Base-by-base conservation (phyloP, 352 stramenopile genomes). In the Globisporangium iwayamae region DNA sequence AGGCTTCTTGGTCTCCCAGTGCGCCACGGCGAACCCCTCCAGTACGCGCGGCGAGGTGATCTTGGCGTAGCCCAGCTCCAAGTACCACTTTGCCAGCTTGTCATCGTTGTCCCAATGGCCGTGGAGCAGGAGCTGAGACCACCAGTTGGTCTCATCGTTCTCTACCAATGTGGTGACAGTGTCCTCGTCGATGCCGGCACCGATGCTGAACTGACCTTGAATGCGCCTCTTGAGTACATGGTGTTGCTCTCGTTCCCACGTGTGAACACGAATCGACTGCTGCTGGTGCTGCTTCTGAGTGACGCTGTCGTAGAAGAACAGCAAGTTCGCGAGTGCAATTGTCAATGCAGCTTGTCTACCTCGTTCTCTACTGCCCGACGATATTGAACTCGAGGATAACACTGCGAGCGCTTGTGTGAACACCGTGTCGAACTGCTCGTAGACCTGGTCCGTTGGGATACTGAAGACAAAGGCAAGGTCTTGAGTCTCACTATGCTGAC, bases 1-100 rank as follows among this genome's bases (percentile, higher is more conserved):
- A 1, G 66, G 65, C 6, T 73, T 60, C 22, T 81, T 66, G 14
- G 58, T 53, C 18, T 83, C 70, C 66, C 72, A 83, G 34, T 78
- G 73, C 20, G 53, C 58, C 55, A 65, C 52, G 2, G 79, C 72
- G 13, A 82, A 85, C 58, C 78, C 73, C 18, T 74, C 78, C 5
- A 79, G 52, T 46, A 65, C 62, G 34, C 70, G 53, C 0, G 74
- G 59, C 2, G 32, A 38, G 9, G 34, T 59, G 30, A 91, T 73
- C 51, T 73, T 70, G 18, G 56, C 65, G 63, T 83, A 93, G 16
- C 72, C 78, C 36, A 79, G 57, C 2, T 69, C 63, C 16, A 71
- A 69, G 59, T 90, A 90, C 82, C 82, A 93, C 43, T 55, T 64
- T 51, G 90, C 52, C 10, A 90, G 60, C n/a, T 5, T 25, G 28